Evolutionary conservation across 2,329 filamentous ascomycete species (phyloP).

Genomic region (Ophiosphaerella herpotricha): DNA sequence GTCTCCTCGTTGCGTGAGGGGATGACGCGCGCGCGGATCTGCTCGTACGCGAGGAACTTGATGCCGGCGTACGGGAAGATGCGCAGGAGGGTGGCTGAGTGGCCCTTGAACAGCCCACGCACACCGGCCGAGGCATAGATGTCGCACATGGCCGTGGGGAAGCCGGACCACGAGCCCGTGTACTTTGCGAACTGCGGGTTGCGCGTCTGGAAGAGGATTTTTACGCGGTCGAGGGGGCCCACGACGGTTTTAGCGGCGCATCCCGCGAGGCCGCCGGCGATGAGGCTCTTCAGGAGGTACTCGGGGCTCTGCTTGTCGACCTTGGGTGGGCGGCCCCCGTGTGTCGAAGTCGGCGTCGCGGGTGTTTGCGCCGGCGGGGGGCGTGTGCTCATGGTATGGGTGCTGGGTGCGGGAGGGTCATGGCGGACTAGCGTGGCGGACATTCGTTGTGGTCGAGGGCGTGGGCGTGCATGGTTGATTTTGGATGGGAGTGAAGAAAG

Average conservation of each 20-base stretch:
- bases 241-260: constrained; percentile 95
- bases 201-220: constrained; percentile 96
- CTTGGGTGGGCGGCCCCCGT: constrained; percentile 45
- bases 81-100: constrained; percentile 89
- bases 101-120: constrained; percentile 83
- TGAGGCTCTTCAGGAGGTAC: constrained; percentile 80
- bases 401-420: constrained; percentile 41
- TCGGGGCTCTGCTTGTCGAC: constrained; percentile 75
- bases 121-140: constrained; percentile 78
- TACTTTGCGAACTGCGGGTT: constrained; percentile 96
- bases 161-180: constrained; percentile 83
- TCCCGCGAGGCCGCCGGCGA: constrained; percentile 88
- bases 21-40: constrained; percentile 83
- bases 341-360: constrained; percentile 9
- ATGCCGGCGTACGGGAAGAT: constrained; percentile 98
- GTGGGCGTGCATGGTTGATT: background rate
- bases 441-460: constrained; percentile 36
- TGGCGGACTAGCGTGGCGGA: constrained; percentile 44
- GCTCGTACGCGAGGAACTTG: constrained; percentile 97
- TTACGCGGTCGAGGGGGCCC: constrained; percentile 93
- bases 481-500: too few relatives aligned
- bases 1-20: constrained; percentile 73
- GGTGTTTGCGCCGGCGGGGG: constrained; percentile 28
- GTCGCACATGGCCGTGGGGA: constrained; percentile 78
- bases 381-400: constrained; percentile 40